Conservation (phyloP, 2,329 filamentous ascomycete species). For the Ophiostoma montium region DNA sequence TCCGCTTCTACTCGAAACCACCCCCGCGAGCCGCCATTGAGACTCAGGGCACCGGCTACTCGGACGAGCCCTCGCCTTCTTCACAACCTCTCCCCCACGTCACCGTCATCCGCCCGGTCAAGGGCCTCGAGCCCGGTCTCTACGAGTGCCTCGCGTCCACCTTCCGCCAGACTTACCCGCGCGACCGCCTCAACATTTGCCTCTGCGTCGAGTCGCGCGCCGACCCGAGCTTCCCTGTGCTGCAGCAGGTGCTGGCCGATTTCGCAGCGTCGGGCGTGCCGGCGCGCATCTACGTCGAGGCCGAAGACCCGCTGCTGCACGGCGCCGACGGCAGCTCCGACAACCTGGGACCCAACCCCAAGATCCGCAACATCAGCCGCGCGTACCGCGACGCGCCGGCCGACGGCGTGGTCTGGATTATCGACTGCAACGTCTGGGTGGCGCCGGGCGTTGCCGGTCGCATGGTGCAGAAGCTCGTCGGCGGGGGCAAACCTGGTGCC, state of each 20-base stretch:
- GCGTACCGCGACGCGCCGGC: conserved; percentile 85
- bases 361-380: conserved; percentile 90
- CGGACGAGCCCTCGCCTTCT: background rate
- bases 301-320: conserved; percentile 12
- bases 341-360: conserved; percentile 85
- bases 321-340: conserved; percentile 33
- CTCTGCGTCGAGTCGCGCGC: conserved; percentile 64
- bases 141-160: conserved; percentile 86
- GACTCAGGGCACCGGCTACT: conserved; percentile 22
- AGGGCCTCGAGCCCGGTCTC: conserved; percentile 76
- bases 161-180: conserved; percentile 70
- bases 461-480: conserved; percentile 80
- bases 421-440: conserved; percentile 96
- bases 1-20: conserved; percentile 36
- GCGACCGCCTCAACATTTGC: conserved; percentile 59
- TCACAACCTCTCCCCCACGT: conserved; percentile 45
- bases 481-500: conserved; percentile 25
- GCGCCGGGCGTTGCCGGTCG: conserved; percentile 62
- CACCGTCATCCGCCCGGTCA: conserved; percentile 84
- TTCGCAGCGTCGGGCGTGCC: conserved; percentile 64
- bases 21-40: conserved; percentile 37
- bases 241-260: conserved; percentile 57
- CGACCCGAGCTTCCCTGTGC: conserved; percentile 65
- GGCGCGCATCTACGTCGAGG: conserved; percentile 32
- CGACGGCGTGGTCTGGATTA: conserved; percentile 85